phyloP scores from a whole-genome alignment of 2,329 filamentous ascomycete genomes.

The Aspergillus tubingensis region DNA sequence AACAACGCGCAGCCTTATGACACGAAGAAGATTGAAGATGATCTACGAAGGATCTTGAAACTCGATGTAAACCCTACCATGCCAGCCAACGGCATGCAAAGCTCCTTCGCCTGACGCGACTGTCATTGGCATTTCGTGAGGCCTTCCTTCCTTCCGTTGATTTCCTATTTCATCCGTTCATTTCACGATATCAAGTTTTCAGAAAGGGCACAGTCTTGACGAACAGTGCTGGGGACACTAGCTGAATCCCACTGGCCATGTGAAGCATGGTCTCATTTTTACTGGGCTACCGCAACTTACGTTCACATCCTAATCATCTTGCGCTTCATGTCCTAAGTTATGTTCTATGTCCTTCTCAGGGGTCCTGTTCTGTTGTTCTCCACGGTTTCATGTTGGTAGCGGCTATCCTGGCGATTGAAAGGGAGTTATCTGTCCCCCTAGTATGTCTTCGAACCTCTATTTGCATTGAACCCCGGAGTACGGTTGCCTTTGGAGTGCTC shows the following conservation, averaged over 20 bases:
- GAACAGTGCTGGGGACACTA: not conserved
- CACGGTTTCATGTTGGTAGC: slow-evolving; percentile 17
- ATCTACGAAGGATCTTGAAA: slow-evolving; percentile 51
- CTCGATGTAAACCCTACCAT: slow-evolving; percentile 38
- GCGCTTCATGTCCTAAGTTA: not conserved
- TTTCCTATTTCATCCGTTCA: not conserved
- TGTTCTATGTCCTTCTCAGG: not conserved
- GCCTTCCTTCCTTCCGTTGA: not conserved
- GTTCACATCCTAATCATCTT: not conserved
- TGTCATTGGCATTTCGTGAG: not conserved
- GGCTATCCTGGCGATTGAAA: slow-evolving; percentile 17
- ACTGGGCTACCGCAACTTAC: not conserved
- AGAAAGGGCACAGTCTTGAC: not conserved
- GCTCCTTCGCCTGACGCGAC: slow-evolving; percentile 32
- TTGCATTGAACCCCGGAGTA: slow-evolving; percentile 32
- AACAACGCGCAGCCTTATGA: slow-evolving; percentile 36
- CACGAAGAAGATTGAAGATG: slow-evolving; percentile 51
- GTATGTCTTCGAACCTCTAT: slow-evolving; percentile 20
- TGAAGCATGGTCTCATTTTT: not conserved
- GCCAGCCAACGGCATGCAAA: slow-evolving; percentile 34
- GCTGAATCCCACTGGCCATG: not conserved
- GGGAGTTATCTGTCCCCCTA: slow-evolving; percentile 19
- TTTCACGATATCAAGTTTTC: slow-evolving; percentile 3
- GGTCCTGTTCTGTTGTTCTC: slow-evolving; percentile 15
- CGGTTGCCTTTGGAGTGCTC: slow-evolving; percentile 19